Percentiles rank a stretch among this genome's conserved stretches.
Conservation (phyloP, 129 eudicot genomes). For the Flaveria robusta region DNA sequence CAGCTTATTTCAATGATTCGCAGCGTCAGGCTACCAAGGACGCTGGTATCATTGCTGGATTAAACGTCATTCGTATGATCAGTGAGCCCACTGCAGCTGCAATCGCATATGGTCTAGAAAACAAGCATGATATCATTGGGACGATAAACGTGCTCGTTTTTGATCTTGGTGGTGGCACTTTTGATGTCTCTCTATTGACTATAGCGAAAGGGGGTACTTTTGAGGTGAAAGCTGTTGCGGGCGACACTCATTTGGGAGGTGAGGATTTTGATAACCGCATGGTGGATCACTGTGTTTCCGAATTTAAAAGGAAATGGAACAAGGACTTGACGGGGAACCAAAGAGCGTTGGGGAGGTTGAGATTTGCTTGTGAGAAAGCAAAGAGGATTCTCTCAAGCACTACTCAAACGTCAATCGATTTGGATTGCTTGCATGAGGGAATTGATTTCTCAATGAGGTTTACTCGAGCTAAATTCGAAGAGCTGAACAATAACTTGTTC, state of each 20-base stretch:
- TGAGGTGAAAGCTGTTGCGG: slow-evolving; percentile 30
- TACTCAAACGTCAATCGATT: slow-evolving; percentile 22
- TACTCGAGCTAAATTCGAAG: slow-evolving; percentile 35
- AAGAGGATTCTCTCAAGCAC: slow-evolving; percentile 29
- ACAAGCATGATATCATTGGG: neutral
- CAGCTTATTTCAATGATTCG: slow-evolving; percentile 30
- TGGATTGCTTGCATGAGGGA: slow-evolving; percentile 25
- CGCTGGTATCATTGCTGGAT: slow-evolving; percentile 30
- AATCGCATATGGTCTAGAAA: slow-evolving; percentile 31
- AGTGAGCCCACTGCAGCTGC: slow-evolving; percentile 37
- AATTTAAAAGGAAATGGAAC: slow-evolving; percentile 19
- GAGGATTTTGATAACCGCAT: slow-evolving; percentile 32
- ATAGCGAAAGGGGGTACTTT: slow-evolving; percentile 10
- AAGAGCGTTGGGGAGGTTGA: slow-evolving; percentile 34
- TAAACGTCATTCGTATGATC: slow-evolving; percentile 23
- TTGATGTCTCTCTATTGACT: slow-evolving; percentile 28
- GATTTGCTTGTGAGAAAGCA: slow-evolving; percentile 34
- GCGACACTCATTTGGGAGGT: slow-evolving; percentile 37
- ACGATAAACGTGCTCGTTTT: slow-evolving; percentile 26
- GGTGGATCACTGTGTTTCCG: slow-evolving; percentile 28
- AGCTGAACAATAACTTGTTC: slow-evolving; percentile 10
- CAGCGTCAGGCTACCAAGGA: slow-evolving; percentile 41
- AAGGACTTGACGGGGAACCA: slow-evolving; percentile 21
- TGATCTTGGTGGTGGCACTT: slow-evolving; percentile 38
- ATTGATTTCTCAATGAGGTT: slow-evolving; percentile 28